A percentile compares a stretch with the other conserved stretches of the same genome.
phyloP scores from a whole-genome alignment of 2,329 filamentous ascomycete species.

The Pseudogymnoascus sp. region DNA sequence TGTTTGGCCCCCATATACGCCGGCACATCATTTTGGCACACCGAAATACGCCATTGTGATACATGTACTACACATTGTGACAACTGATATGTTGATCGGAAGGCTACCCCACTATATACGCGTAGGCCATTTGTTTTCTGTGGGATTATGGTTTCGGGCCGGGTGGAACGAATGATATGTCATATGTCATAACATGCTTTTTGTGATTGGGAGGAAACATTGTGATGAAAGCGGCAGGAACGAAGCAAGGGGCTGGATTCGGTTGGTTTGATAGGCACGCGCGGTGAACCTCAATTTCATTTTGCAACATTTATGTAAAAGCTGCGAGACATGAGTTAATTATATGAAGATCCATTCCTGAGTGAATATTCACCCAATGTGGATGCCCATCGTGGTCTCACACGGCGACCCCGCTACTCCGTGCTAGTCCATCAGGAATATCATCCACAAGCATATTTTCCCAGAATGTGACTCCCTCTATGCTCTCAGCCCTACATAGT shows the following conservation, averaged over 20 bases:
- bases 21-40: neutral
- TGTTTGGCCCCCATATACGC: neutral
- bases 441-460: conserved; percentile 49
- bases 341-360: neutral
- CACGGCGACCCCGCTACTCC: neutral
- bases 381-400: neutral
- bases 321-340: neutral
- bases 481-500: conserved; percentile 81
- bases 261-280: neutral
- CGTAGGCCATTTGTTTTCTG: neutral
- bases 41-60: neutral
- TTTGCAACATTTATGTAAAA: neutral
- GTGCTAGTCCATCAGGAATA: neutral
- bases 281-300: neutral
- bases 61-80: conserved; percentile 1
- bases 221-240: neutral
- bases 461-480: conserved; percentile 92
- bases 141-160: neutral
- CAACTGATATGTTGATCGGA: neutral
- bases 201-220: neutral
- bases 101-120: neutral
- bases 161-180: neutral
- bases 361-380: neutral
- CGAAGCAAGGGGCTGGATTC: neutral
- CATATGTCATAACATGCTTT: neutral